Base-by-base conservation (phyloP, 305 asterid genomes). In the Fraxinus greggii region DNA sequence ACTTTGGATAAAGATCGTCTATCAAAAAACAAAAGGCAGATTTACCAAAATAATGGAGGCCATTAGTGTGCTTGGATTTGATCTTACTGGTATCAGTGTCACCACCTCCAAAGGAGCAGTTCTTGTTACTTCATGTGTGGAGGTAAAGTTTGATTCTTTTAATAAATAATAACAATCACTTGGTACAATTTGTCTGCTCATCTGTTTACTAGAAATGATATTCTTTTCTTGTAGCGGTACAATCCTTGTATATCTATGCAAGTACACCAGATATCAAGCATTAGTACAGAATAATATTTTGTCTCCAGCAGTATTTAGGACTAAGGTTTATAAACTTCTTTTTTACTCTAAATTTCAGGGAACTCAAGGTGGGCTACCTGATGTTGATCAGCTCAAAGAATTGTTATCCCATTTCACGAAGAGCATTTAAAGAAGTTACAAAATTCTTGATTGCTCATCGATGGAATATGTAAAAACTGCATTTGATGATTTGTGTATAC, bases 21-120 rank as follows among this genome's bases (percentile, higher is more conserved):
- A 86, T 83, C 85, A 77, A 86, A 93, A 93, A 89, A 89, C 84
- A 85, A 88, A 78, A 84, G 93, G 93, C 1, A 87, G 83, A 28
- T 80, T 95, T 59, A 89, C 92, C 73, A 90, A 88, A 84, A 31
- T 95, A 48, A 88, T 93, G 85, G 97, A 95, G 84, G 93, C 95
- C 80, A 89, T 92, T 84, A 87, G 56, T 76, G 80, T 45, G 42
- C 88, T 95, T 28, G 98, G 95, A 73, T 86, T 90, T 80, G 90
- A 92, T 77, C 84, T 89, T 54, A 90, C 79, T 29, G 89, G 91
- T 54, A 91, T 90, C n/a, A 90, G 91, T 87, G 87, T 88, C 51
- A 93, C 97, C 1, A 87, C 91, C 21, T 81, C 89, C 2, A 85
- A 63, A 82, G 97, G 97, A 72, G 90, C 91, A 23, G 85, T 93